Evolutionary conservation across 2,329 filamentous ascomycete genomes (phyloP), one percentile per base, ranked within the genome.

Genomic region (Paecilomyces sp.): DNA sequence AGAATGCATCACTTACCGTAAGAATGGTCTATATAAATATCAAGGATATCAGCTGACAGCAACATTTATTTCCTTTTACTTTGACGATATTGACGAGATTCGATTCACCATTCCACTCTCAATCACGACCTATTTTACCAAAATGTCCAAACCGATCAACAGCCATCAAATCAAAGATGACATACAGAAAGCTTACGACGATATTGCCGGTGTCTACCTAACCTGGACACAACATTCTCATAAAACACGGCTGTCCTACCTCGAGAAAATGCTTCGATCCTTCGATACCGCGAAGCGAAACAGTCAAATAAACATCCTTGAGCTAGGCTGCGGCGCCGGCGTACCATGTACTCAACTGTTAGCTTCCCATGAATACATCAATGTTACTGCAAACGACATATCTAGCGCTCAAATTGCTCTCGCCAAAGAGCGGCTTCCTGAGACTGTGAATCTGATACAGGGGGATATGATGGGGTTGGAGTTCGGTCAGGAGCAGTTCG

Each of bases 391-490:
- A 18, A 79, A 79, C 56, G 78, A 81, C 60, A 73, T 80, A 41
- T 79, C 77, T 0, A 60, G 63, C 0, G 57, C 68, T 0, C 77
- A 80, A 59, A 69, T 80, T 47, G 63, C 67, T 3, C 64, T 77
- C 1, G 76, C 76, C 1, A 63, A 55, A 50, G 18, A 61, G 12
- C 64, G 65, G 3, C 65, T 74, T 2, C 60, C 65, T 3, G 28
- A 58, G 1, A 61, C 63, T 0, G 66, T 72, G n/a, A 59, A 60
- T 6, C 64, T 76, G 1, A 60, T 74, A 2, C 63, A 71, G 15
- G 76, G 74, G 1, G 78, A 81, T 58, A 81, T 81, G 79, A 69
- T 75, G 60, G 62, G 59, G 0, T 67, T 81, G 1, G 57, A 67
- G 1, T 78, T 80, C 60, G 60, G 58, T 0, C 60, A 63, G 0